phyloP scores from a whole-genome alignment of 306 rosid genomes.

The Hylodesmum podocarpum region DNA sequence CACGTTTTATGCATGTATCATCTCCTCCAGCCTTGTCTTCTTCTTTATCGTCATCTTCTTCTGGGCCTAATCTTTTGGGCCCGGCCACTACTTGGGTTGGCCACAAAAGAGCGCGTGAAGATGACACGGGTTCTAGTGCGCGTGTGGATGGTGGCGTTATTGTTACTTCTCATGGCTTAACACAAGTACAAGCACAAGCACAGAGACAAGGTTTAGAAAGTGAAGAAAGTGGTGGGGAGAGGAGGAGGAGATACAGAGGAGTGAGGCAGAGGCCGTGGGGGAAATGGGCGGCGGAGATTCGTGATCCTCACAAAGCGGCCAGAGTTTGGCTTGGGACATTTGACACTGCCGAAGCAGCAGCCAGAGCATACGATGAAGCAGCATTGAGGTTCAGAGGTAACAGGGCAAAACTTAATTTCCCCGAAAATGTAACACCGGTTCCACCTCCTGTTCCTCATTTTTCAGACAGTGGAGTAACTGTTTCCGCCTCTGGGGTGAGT shows the following conservation, averaged over 20 bases:
- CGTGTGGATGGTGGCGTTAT: neutral
- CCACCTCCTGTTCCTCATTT: slow-evolving; percentile 32
- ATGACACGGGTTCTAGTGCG: neutral
- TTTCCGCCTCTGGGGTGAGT: neutral
- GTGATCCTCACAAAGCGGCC: slow-evolving; percentile 94
- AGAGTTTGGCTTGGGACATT: slow-evolving; percentile 98
- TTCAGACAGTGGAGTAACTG: neutral
- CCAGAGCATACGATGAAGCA: slow-evolving; percentile 91
- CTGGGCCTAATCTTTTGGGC: slow-evolving; percentile 31
- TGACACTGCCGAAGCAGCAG: slow-evolving; percentile 95
- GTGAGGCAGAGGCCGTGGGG: slow-evolving; percentile 99
- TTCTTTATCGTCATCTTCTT: slow-evolving; percentile 22
- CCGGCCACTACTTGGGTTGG: slow-evolving; percentile 44
- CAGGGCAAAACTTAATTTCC: slow-evolving; percentile 95
- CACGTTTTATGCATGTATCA: slow-evolving; percentile 38
- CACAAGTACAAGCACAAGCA: slow-evolving; percentile 15
- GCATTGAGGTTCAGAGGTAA: slow-evolving; percentile 90
- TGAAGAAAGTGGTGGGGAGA: slow-evolving; percentile 66
- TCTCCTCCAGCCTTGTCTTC: slow-evolving; percentile 29
- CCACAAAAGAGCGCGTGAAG: slow-evolving; percentile 71
- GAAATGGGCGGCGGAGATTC: slow-evolving; percentile 98
- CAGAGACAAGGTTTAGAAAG: slow-evolving; percentile 27
- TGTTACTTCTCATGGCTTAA: slow-evolving; percentile 13
- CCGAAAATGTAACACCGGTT: slow-evolving; percentile 54
- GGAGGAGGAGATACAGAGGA: slow-evolving; percentile 79